These are phyloP conservation scores for Debaryomyces sp. DNA, from an alignment of 1,139 yeast species.

Conservation along the genomic window DNA sequence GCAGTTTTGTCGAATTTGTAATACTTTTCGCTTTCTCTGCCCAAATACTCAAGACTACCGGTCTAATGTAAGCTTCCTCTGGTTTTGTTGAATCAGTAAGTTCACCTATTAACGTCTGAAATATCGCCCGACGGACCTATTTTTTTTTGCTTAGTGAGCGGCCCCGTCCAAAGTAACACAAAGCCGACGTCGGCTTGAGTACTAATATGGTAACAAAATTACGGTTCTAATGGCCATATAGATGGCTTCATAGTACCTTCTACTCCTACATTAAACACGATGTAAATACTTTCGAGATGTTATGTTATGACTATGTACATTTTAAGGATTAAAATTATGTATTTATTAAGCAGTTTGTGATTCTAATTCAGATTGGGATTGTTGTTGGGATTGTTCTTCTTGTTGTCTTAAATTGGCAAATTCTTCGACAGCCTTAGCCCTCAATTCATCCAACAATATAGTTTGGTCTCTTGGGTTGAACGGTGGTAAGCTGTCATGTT, in stretches of 20 bases:
- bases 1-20: not conserved
- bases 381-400: not conserved
- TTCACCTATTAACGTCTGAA: not conserved
- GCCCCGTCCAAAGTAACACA: constrained; percentile 2
- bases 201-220: not conserved
- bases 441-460: constrained; percentile 61
- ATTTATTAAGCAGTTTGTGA: constrained; percentile 2
- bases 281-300: not conserved
- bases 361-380: not conserved
- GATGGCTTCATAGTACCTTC: not conserved
- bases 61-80: not conserved
- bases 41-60: not conserved
- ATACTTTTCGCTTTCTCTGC: not conserved
- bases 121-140: not conserved
- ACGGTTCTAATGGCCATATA: not conserved
- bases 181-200: not conserved
- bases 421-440: constrained; percentile 42
- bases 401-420: constrained; percentile 28
- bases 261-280: not conserved
- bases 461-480: constrained; percentile 67
- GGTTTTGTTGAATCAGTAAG: not conserved
- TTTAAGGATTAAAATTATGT: not conserved
- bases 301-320: constrained; percentile 5
- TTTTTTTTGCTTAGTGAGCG: constrained; percentile 1
- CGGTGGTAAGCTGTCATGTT: constrained; percentile 61